Evolutionary conservation across 2,329 filamentous ascomycete species (phyloP).

Genomic region (Beauveria caledonica): DNA sequence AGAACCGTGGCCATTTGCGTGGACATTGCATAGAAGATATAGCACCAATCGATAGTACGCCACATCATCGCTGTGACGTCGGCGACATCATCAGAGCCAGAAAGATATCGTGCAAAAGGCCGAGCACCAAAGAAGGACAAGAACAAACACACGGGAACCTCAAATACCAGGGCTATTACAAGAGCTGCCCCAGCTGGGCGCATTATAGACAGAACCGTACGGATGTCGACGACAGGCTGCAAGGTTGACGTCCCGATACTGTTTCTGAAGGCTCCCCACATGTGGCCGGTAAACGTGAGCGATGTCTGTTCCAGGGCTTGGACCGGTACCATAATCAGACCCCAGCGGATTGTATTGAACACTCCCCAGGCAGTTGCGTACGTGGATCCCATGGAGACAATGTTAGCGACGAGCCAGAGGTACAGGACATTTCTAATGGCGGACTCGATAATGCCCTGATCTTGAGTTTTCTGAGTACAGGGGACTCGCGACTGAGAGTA

Average conservation of each 20-base stretch:
- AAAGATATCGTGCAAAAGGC: constrained; percentile 56
- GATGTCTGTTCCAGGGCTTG: constrained; percentile 58
- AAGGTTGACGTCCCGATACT: constrained; percentile 17
- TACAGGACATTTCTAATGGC: constrained; percentile 61
- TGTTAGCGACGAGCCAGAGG: constrained; percentile 59
- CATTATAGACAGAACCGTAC: constrained; percentile 29
- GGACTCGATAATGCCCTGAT: no score
- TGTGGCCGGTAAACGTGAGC: constrained; percentile 57
- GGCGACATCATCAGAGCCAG: constrained; percentile 47
- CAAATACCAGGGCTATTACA: constrained; percentile 44
- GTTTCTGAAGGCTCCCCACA: constrained; percentile 48
- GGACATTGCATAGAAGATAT: constrained; percentile 59
- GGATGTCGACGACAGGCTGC: constrained; percentile 14
- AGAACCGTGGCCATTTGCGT: constrained; percentile 59
- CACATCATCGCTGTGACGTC: constrained; percentile 59
- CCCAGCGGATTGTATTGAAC: constrained; percentile 69
- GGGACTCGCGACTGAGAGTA: no score
- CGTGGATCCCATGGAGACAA: constrained; percentile 52
- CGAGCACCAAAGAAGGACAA: constrained; percentile 51
- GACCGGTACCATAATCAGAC: constrained; percentile 65
- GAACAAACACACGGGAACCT: constrained; percentile 55
- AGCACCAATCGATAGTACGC: constrained; percentile 54
- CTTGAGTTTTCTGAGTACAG: no score
- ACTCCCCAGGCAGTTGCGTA: constrained; percentile 68
- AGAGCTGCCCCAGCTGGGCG: constrained; percentile 47